phyloP scores from a whole-genome alignment of 176 grass and related monocot species.

The Panicum miliaceum region DNA sequence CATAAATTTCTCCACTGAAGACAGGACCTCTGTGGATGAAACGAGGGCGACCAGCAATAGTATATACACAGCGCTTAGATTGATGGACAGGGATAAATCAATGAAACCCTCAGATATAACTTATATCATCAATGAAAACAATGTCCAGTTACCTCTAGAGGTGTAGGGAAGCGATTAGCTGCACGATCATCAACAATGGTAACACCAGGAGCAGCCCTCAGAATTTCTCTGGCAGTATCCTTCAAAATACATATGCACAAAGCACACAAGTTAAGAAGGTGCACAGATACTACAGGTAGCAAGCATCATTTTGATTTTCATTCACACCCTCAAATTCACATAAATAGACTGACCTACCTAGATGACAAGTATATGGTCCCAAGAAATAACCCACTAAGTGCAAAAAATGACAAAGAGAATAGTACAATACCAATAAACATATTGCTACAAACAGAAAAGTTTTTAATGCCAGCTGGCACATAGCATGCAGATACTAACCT shows the following conservation, averaged over 20 bases:
- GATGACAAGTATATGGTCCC: background rate
- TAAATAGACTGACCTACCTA: background rate
- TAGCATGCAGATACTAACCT: constrained; percentile 58
- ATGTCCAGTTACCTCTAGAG: constrained; percentile 65
- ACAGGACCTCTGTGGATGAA: background rate
- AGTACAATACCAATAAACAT: background rate
- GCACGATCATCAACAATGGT: constrained; percentile 75
- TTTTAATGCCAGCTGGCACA: constrained; percentile 5
- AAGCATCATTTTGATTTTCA: background rate
- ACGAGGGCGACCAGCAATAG: background rate
- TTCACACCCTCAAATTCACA: background rate
- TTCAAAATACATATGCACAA: constrained; percentile 43
- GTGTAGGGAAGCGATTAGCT: constrained; percentile 81
- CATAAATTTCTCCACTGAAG: background rate
- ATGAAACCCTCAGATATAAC: background rate
- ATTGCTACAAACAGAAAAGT: background rate
- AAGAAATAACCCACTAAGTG: background rate
- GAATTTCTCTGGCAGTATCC: constrained; percentile 86
- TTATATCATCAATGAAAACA: background rate
- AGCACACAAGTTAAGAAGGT: constrained; percentile 49
- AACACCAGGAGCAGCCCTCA: constrained; percentile 83
- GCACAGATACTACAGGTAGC: background rate
- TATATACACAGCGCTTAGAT: background rate
- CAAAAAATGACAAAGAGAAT: constrained; percentile 1
- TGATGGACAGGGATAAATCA: background rate